Base-by-base conservation (phyloP, 2,329 filamentous ascomycete genomes). In the Acarospora socialis region DNA sequence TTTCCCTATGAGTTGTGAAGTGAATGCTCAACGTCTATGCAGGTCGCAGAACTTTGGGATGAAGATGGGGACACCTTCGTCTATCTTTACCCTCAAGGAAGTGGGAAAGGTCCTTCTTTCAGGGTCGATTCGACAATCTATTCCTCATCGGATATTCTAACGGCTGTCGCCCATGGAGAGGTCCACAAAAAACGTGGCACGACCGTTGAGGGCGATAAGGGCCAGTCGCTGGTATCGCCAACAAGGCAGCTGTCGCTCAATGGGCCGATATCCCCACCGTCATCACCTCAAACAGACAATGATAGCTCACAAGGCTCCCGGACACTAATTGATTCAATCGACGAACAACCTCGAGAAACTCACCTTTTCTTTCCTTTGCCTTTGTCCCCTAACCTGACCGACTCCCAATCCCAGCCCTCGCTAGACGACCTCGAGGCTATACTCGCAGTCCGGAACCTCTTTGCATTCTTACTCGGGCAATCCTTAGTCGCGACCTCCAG, bases 391-490 rank as follows among this genome's bases (percentile, higher is more conserved):
- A 68, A 73, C 41, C 44, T 59, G 34, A 48, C 58, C 35, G 46
- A 42, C 46, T 40, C 52, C 26, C 36, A 46, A 34, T 44, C 46
- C 41, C 38, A 48, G 28, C 39, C 57, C 41, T 42, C 55, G 34
- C 46, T 48, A 20, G 57, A 68, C 21, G 71, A 76, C 43, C 52
- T 66, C 5, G 67, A 76, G 38, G 65, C 61, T 0, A 51, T 77
- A 20, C 50, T 77, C 5, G 56, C 69, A 8, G 70, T 72, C 45
- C 68, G 72, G 31, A 77, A 77, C 45, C 59, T 75, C 33, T 73
- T 77, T 48, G 68, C 71, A 4, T 77, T 77, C 43, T 54, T 77
- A 2, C 55, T 67, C n/a, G 71, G 71, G 3, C 68, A 73, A 44
- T 68, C 70, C 2, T 53, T 77, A 10, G 61, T 77, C 7, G 69